Evolutionary conservation across 106 monocot species (phyloP).

Genomic region (Dendrobium nobile): DNA sequence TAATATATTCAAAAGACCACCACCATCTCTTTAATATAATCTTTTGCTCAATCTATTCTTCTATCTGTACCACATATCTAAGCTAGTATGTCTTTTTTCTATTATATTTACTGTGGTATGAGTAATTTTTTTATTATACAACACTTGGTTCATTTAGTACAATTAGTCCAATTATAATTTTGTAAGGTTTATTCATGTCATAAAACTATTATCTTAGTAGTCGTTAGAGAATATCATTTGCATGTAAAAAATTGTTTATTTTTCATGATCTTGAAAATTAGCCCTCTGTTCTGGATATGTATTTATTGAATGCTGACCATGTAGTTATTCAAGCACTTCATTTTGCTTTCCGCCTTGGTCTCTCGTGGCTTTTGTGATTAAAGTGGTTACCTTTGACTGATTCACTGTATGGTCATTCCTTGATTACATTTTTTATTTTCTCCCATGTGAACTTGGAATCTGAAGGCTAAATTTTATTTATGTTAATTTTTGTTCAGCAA

Average conservation of each 20-base stretch:
- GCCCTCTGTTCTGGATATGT: background rate
- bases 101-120: background rate
- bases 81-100: background rate
- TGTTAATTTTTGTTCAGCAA: slow-evolving; percentile 27
- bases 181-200: background rate
- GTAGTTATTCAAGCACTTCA: background rate
- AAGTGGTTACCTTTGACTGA: background rate
- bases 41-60: background rate
- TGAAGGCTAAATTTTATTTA: background rate
- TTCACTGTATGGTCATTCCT: background rate
- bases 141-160: background rate
- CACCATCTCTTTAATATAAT: background rate
- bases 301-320: background rate
- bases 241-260: background rate
- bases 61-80: background rate
- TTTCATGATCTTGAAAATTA: background rate
- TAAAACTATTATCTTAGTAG: background rate
- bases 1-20: background rate
- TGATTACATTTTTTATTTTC: background rate
- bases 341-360: background rate
- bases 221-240: background rate
- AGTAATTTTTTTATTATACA: background rate
- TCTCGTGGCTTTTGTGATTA: background rate
- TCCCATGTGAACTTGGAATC: background rate
- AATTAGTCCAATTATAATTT: background rate